phyloP scores from a whole-genome alignment of 2,329 filamentous ascomycete species.

The Ophiostoma tasmaniense region DNA sequence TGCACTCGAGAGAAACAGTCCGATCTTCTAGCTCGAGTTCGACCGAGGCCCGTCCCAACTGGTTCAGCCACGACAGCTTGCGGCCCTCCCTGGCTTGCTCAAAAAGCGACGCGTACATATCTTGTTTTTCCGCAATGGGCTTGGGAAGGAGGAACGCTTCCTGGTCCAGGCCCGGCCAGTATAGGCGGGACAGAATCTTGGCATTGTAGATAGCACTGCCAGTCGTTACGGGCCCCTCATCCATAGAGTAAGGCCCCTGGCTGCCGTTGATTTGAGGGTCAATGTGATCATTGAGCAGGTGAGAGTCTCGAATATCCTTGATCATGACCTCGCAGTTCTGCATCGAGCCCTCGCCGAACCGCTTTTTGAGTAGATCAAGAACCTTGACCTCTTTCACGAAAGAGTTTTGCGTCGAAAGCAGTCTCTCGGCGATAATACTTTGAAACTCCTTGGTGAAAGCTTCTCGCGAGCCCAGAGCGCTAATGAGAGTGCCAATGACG shows the following conservation, averaged over 20 bases:
- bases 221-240: not conserved
- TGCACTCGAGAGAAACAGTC: constrained; percentile 60
- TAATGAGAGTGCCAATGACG: constrained; percentile 80
- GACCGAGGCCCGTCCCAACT: constrained; percentile 70
- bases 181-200: constrained; percentile 83
- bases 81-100: constrained; percentile 72
- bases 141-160: constrained; percentile 58
- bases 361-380: constrained; percentile 75
- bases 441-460: constrained; percentile 93
- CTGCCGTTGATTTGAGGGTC: not conserved
- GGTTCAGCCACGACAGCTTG: constrained; percentile 81
- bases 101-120: constrained; percentile 66
- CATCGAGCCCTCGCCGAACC: constrained; percentile 75
- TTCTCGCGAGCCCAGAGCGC: constrained; percentile 79
- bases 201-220: constrained; percentile 50
- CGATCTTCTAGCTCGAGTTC: constrained; percentile 79
- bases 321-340: constrained; percentile 98
- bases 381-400: constrained; percentile 77
- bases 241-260: constrained; percentile 18
- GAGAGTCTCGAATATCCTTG: constrained; percentile 79
- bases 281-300: constrained; percentile 39
- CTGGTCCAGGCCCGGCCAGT: constrained; percentile 77
- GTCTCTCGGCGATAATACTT: constrained; percentile 73
- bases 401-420: constrained; percentile 56
- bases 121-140: constrained; percentile 52